Base-by-base conservation (phyloP, 2,329 filamentous ascomycete species). In the Leptographium radiaticola region DNA sequence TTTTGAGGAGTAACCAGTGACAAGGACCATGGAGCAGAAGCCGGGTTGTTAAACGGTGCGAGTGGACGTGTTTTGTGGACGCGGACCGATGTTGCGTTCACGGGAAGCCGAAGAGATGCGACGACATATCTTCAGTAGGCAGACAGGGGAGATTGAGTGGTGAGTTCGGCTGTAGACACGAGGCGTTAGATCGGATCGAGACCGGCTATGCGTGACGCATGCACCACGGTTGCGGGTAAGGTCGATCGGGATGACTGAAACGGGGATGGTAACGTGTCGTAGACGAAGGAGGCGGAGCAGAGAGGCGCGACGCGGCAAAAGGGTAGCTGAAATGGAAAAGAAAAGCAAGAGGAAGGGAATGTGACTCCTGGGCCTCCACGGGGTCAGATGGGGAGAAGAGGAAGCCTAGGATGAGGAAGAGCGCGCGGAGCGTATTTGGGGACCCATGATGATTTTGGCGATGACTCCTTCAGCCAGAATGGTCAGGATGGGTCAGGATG, bases 361-460 rank as follows among this genome's bases (percentile, higher is more conserved):
- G 50, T 58, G 58, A 57, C 58, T 59, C 56, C 55, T 59, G 50
- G 51, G 47, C 47, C 51, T 54, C 12, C 25, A 18, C n/a, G 33
- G 44, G 40, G 20, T 36, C 30, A 40, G n/a, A 25, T 43, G 56
- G 47, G 46, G 25, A 5, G 25, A 5, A 25, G 25, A 50, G 39
- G 49, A 43, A 51, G 46, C 52, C 57, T 56, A 58, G 30, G 51
- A 40, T 13, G 38, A 53, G 48, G 52, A 45, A 48, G 46, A 12
- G 53, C 53, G 54, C 51, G 53, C 38, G 42, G 54, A 55, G 54
- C 58, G 56, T 55, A 51, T 56, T 56, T 59, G 58, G 50, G 52
- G 58, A 51, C 56, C 55, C 54, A 55, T 53, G 57, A 58, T 57
- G 54, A 54, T 48, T 54, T 53, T 52, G 54, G 25, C 57, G 57